Evolutionary conservation across 345 rosid genomes (phyloP), one percentile per base, ranked within the genome.

Genomic region (Raphanus sativus): DNA sequence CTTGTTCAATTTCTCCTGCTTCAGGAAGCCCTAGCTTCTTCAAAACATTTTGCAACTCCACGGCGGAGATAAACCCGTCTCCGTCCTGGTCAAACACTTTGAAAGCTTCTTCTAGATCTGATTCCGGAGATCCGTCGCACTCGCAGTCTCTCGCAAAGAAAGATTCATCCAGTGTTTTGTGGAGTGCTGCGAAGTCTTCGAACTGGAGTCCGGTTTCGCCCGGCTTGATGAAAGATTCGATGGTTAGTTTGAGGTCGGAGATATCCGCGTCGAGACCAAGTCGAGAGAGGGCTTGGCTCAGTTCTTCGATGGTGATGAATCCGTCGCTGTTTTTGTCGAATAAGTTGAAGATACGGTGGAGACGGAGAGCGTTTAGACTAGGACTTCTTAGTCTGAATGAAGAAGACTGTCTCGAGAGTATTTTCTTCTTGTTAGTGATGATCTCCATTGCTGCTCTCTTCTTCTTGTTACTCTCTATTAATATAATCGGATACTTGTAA

Each of bases 71-170:
- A 82, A 82, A 92, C 0, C 98, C 97, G 61, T 94, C 98, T 0
- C 97, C 95, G 9, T 92, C 89, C 77, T 84, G 95, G 16, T 94
- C 98, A 62, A 94, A 90, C 74, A 94, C 98, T 81, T 94, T 94
- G 71, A 94, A 94, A n/a, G 98, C 97, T 84, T 90, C 98, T 45
- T 86, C 69, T 32, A 94, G 76, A 75, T 94, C 98, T 1, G 91
- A 78, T 11, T 94, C 98, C 3, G 67, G 63, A 21, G 81, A 71
- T 16, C 56, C 52, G 15, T 68, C 50, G 50, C 36, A 26, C 17
- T 38, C 40, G 6, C 79, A 67, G 26, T 36, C 75, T 3, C 69
- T 80, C 1, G 84, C 85, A 3, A 85, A 82, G 48, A 84, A 80
- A 3, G 84, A 69, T 8, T 86, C 76, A 74, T 88, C 87, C 32